phyloP scores from a whole-genome alignment of 1,284 basidiomycete species.

The Sporisorium reilianum region DNA sequence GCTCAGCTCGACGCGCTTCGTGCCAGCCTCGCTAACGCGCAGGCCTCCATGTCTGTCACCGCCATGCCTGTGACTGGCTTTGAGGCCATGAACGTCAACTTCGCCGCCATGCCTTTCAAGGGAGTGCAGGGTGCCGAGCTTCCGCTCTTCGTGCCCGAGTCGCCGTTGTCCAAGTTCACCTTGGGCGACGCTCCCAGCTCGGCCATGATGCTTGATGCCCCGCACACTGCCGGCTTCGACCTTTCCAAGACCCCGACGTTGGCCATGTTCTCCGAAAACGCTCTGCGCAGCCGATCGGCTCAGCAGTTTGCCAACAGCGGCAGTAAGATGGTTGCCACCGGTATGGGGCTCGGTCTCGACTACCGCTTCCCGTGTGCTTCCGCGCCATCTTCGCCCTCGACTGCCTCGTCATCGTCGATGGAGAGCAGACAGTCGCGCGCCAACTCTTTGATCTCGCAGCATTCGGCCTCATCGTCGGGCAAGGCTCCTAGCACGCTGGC shows the following conservation, averaged over 20 bases:
- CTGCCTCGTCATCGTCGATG: slow-evolving; percentile 39
- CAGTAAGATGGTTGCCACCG: slow-evolving; percentile 16
- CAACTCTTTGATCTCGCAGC: slow-evolving; percentile 12
- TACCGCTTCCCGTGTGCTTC: slow-evolving; percentile 40
- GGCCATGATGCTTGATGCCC: slow-evolving; percentile 24
- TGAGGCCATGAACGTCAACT: slow-evolving; percentile 13
- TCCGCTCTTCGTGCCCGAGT: slow-evolving; percentile 42
- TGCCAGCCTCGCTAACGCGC: slow-evolving; percentile 19
- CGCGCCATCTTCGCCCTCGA: slow-evolving; percentile 42
- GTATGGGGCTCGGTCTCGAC: slow-evolving; percentile 41
- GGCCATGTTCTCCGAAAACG: slow-evolving; percentile 42
- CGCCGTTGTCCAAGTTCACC: slow-evolving; percentile 45
- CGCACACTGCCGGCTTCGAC: slow-evolving; percentile 27
- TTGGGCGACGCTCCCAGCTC: slow-evolving; percentile 11
- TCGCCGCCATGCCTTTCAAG: slow-evolving; percentile 32
- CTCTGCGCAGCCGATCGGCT: slow-evolving; percentile 34
- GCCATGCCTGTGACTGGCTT: slow-evolving; percentile 15
- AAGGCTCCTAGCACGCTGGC: slow-evolving; percentile 30
- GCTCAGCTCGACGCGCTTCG: slow-evolving; percentile 36
- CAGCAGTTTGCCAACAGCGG: slow-evolving; percentile 12
- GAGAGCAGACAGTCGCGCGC: slow-evolving; percentile 24
- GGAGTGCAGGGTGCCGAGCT: slow-evolving; percentile 40
- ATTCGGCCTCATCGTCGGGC: neutral
- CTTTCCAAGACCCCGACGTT: slow-evolving; percentile 48
- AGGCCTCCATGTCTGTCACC: slow-evolving; percentile 16